Evolutionary conservation across 352 stramenopile genomes (phyloP).

Genomic region (Pythium brachiatum): DNA sequence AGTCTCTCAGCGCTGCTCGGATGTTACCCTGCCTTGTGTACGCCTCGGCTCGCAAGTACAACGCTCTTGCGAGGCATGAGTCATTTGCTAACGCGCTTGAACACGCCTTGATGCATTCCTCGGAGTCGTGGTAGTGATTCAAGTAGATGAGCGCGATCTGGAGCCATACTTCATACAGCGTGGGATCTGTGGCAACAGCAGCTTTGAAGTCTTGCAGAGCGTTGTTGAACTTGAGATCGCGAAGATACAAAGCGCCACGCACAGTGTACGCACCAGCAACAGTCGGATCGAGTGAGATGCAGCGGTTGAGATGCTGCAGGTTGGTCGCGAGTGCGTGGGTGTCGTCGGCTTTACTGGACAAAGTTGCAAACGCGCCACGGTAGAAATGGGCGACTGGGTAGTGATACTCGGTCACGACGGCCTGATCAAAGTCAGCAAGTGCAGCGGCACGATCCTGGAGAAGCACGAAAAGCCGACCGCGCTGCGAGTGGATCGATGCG

Average conservation of each 20-base stretch:
- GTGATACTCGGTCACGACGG: slow-evolving; percentile 76
- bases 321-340: slow-evolving; percentile 33
- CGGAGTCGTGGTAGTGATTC: slow-evolving; percentile 77
- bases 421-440: slow-evolving; percentile 62
- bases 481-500: slow-evolving; percentile 58
- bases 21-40: slow-evolving; percentile 63
- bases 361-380: slow-evolving; percentile 56
- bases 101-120: slow-evolving; percentile 63
- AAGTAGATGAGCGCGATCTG: slow-evolving; percentile 81
- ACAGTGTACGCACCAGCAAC: slow-evolving; percentile 74
- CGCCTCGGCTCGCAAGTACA: slow-evolving; percentile 69
- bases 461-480: slow-evolving; percentile 59
- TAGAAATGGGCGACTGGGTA: slow-evolving; percentile 82
- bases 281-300: slow-evolving; percentile 66
- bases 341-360: slow-evolving; percentile 40
- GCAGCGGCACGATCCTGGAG: slow-evolving; percentile 49
- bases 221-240: slow-evolving; percentile 71
- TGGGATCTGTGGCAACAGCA: slow-evolving; percentile 66
- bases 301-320: slow-evolving; percentile 58
- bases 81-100: slow-evolving; percentile 64
- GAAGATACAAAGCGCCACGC: slow-evolving; percentile 62
- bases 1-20: slow-evolving; percentile 52
- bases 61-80: slow-evolving; percentile 47
- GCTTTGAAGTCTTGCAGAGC: slow-evolving; percentile 82
- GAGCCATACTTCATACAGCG: slow-evolving; percentile 72